A percentile compares a stretch with the other conserved stretches of the same genome.
Conservation (phyloP, 768 basidiomycete genomes). For the Tricholoma saponaceum region DNA sequence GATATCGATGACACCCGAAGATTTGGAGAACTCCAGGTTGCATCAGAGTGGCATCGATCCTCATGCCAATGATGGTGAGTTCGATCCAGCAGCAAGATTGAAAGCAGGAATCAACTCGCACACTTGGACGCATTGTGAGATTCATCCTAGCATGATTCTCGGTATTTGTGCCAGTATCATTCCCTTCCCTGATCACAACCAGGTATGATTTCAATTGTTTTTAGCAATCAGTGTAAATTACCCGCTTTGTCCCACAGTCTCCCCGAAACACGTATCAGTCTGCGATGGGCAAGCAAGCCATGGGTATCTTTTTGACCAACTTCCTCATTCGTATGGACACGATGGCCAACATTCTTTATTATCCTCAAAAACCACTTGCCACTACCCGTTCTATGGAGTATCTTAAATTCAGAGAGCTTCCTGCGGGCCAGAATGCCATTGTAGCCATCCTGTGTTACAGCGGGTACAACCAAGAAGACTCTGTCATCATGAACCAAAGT, state of each 20-base stretch:
- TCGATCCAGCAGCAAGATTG: slow-evolving; percentile 83
- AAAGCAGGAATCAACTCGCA: slow-evolving; percentile 84
- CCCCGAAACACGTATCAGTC: slow-evolving; percentile 99
- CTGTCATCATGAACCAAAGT: slow-evolving; percentile 99
- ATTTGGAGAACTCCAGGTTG: slow-evolving; percentile 79
- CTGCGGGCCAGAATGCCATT: slow-evolving; percentile 98
- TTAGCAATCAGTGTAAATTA: background rate
- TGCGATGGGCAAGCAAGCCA: slow-evolving; percentile 99
- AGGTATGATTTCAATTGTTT: slow-evolving; percentile 47
- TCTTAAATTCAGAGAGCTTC: slow-evolving; percentile 96
- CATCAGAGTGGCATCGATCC: slow-evolving; percentile 57
- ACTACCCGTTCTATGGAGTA: slow-evolving; percentile 99
- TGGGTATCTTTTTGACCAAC: slow-evolving; percentile 98
- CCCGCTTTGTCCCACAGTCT: slow-evolving; percentile 50
- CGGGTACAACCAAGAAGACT: slow-evolving; percentile 99
- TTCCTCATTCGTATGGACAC: slow-evolving; percentile 99
- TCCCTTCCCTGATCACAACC: slow-evolving; percentile 99
- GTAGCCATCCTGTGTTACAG: slow-evolving; percentile 99
- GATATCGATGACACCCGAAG: slow-evolving; percentile 98
- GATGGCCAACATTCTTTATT: slow-evolving; percentile 99
- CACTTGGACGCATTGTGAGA: slow-evolving; percentile 98
- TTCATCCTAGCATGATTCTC: slow-evolving; percentile 98
- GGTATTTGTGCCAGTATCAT: slow-evolving; percentile 99
- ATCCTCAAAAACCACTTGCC: slow-evolving; percentile 97
- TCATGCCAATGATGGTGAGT: slow-evolving; percentile 60